Evolutionary conservation across 345 rosid genomes (phyloP).

Genomic region (Rhodamnia argentea): DNA sequence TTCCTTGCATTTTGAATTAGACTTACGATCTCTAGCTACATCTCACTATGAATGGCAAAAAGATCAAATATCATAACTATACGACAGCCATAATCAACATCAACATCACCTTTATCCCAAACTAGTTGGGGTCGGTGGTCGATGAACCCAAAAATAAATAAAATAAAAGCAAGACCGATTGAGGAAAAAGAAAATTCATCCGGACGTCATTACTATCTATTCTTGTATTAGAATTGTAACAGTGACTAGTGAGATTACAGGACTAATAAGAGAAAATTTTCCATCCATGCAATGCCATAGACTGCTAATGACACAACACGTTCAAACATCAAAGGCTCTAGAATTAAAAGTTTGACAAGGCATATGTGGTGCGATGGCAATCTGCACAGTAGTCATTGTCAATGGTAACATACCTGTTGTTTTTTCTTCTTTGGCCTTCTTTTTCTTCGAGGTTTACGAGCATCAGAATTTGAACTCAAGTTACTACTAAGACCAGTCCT

Average conservation of each 20-base stretch:
- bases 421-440: conserved; percentile 93
- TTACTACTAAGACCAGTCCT: conserved; percentile 77
- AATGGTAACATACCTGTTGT: conserved; percentile 24
- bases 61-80: neutral
- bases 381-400: neutral
- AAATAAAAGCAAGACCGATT: too few species aligned
- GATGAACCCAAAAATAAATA: too few species aligned
- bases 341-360: neutral
- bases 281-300: neutral
- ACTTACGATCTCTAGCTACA: neutral
- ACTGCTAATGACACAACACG: neutral
- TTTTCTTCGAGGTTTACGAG: conserved; percentile 84
- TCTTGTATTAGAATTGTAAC: neutral
- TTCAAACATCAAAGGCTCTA: neutral
- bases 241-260: neutral
- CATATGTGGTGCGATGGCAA: neutral
- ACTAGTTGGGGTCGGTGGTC: too few species aligned
- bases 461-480: conserved; percentile 91
- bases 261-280: neutral
- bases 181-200: neutral
- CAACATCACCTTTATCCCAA: too few species aligned
- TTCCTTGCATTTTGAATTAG: neutral
- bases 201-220: neutral
- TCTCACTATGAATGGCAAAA: neutral
- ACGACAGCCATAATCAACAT: neutral